Conservation (phyloP, 2,329 filamentous ascomycete genomes). For the Alternaria burnsii region DNA sequence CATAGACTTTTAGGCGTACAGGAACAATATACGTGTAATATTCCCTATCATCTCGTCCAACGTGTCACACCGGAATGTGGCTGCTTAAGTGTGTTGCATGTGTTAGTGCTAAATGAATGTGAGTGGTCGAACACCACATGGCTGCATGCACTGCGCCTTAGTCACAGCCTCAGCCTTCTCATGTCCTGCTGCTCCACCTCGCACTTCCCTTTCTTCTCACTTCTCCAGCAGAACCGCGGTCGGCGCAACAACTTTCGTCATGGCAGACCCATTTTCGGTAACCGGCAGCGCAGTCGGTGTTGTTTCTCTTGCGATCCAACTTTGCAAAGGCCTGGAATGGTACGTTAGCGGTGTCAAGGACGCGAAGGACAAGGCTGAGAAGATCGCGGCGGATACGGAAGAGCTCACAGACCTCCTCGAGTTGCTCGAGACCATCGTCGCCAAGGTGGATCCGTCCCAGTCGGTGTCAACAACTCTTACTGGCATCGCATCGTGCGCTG, state of each 20-base stretch:
- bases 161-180: neutral
- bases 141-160: neutral
- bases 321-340: neutral
- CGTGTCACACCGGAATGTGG: neutral
- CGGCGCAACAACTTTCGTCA: neutral
- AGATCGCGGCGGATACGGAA: neutral
- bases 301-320: neutral
- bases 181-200: neutral
- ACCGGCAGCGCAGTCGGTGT: neutral
- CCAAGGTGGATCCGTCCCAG: neutral
- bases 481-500: neutral
- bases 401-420: neutral
- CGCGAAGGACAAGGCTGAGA: neutral
- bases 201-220: neutral
- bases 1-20: neutral
- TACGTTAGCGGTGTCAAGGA: neutral
- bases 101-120: neutral
- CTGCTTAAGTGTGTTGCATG: neutral
- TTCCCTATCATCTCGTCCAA: fast-evolving
- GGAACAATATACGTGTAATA: neutral
- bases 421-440: fast-evolving
- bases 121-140: neutral
- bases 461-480: neutral
- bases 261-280: neutral
- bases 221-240: fast-evolving